phyloP scores from a whole-genome alignment of 1,284 basidiomycete species.

The Rhizoctonia solani region DNA sequence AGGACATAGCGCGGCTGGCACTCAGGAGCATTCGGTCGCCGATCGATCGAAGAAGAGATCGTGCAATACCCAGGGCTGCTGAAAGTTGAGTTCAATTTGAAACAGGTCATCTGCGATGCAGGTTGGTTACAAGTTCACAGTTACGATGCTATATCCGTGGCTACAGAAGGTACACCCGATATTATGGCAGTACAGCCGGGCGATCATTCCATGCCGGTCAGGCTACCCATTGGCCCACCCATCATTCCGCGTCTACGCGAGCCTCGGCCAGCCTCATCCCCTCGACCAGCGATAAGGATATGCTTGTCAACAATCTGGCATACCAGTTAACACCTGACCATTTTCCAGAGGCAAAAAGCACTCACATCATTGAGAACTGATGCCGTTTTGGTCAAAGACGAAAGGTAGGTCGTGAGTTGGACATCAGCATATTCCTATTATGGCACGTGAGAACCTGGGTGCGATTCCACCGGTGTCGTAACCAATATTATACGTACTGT shows the following conservation, averaged over 20 bases:
- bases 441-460: not conserved
- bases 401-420: constrained; percentile 87
- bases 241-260: constrained; percentile 29
- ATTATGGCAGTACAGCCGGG: constrained; percentile 6
- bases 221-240: constrained; percentile 30
- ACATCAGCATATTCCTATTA: constrained; percentile 92
- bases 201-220: constrained; percentile 24
- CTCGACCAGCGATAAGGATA: constrained; percentile 30
- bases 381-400: constrained; percentile 85
- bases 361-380: constrained; percentile 87
- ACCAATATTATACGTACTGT: constrained; percentile 63
- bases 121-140: no score
- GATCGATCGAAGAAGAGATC: not conserved
- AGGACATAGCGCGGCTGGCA: not conserved
- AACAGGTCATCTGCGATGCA: not conserved
- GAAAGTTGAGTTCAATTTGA: not conserved
- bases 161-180: not conserved
- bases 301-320: constrained; percentile 23
- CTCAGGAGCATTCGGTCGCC: not conserved
- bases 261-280: constrained; percentile 34
- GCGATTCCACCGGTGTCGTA: constrained; percentile 16
- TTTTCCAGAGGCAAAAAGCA: constrained; percentile 32
- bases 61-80: no score
- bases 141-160: not conserved
- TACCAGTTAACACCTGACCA: constrained; percentile 55